phyloP scores from a whole-genome alignment of 768 basidiomycete species.

The Suillus ampliporus region DNA sequence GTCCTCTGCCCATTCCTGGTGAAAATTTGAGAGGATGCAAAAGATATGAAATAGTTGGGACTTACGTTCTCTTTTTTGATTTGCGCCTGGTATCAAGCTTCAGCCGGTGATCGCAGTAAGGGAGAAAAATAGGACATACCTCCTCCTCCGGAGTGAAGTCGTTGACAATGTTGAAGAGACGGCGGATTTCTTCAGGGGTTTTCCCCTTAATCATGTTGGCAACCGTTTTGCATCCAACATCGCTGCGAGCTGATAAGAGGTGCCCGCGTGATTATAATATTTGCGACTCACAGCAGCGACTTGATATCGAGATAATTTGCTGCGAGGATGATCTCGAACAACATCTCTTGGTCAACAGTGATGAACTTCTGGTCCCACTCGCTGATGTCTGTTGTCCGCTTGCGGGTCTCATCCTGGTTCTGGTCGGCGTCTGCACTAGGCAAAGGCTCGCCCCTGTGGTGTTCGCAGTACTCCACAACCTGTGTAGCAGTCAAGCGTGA shows the following conservation, averaged over 20 bases:
- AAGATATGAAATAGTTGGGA: slow-evolving; percentile 18
- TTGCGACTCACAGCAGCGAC: slow-evolving; percentile 80
- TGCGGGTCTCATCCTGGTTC: slow-evolving; percentile 91
- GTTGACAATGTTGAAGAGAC: slow-evolving; percentile 96
- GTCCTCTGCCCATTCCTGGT: slow-evolving; percentile 92
- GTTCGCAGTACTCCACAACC: slow-evolving; percentile 99
- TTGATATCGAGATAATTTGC: slow-evolving; percentile 99
- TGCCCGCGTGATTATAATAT: slow-evolving; percentile 5
- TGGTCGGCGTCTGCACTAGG: slow-evolving; percentile 83
- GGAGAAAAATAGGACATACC: slow-evolving; percentile 50
- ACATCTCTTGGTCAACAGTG: slow-evolving; percentile 99
- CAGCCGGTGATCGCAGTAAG: slow-evolving; percentile 57
- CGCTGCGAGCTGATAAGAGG: slow-evolving; percentile 51
- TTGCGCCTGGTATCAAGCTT: slow-evolving; percentile 78
- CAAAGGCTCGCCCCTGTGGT: slow-evolving; percentile 97
- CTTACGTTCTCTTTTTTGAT: slow-evolving; percentile 99
- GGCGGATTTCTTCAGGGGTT: slow-evolving; percentile 98
- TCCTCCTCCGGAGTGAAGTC: slow-evolving; percentile 99
- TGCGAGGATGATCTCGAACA: slow-evolving; percentile 99
- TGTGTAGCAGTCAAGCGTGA: slow-evolving; percentile 36
- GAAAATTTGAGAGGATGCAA: slow-evolving; percentile 25
- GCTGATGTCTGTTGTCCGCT: slow-evolving; percentile 96
- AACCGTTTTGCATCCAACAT: slow-evolving; percentile 98
- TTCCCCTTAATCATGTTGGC: slow-evolving; percentile 99
- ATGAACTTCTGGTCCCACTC: slow-evolving; percentile 99